These are phyloP conservation scores for Chalciporus chontae DNA, from an alignment of 768 basidiomycete species.

Conservation along the genomic window DNA sequence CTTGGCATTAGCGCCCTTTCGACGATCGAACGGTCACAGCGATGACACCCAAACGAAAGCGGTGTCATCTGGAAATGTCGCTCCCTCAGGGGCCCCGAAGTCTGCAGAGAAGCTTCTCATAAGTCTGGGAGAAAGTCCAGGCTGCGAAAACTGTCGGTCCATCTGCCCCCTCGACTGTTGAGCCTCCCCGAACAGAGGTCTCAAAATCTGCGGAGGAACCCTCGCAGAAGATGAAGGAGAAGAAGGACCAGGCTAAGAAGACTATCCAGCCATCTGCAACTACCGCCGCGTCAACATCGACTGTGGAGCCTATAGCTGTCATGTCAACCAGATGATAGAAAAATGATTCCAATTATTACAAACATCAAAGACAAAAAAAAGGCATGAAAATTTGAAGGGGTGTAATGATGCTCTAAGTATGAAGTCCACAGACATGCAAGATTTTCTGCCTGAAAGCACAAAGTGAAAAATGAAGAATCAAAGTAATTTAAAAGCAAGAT, in stretches of 20 bases:
- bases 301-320: slow-evolving; percentile 16
- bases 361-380: slow-evolving; percentile 1
- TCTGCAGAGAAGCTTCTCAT: background rate
- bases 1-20: too few relatives aligned
- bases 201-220: background rate
- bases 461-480: slow-evolving; percentile 1
- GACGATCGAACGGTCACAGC: too few relatives aligned
- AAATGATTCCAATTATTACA: background rate
- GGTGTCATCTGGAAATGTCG: slow-evolving; percentile 5
- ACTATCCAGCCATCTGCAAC: too few relatives aligned
- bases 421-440: slow-evolving; percentile 22
- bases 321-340: background rate
- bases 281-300: background rate
- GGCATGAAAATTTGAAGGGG: background rate
- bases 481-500: background rate
- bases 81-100: background rate
- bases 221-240: background rate
- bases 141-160: background rate
- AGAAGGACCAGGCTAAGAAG: background rate
- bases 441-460: background rate
- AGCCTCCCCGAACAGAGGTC: background rate
- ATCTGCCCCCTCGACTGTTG: background rate
- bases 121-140: slow-evolving; percentile 8
- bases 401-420: slow-evolving; percentile 8
- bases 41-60: slow-evolving; percentile 23